Evolutionary conservation across 1,284 basidiomycete genomes (phyloP).

Genomic region (Phaffia rhodozyma): DNA sequence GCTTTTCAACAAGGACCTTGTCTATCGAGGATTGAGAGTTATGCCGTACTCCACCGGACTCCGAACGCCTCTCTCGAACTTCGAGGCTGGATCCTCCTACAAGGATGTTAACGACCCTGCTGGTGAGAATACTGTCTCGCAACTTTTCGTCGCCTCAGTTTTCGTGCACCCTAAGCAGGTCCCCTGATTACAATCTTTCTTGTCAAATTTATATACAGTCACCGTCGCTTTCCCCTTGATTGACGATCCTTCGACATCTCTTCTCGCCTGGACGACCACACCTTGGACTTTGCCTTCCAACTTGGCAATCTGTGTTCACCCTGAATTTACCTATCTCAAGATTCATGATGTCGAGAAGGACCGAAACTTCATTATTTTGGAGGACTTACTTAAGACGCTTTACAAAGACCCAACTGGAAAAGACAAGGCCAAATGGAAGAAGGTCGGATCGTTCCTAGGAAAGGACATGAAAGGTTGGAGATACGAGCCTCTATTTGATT

Average conservation of each 20-base stretch:
- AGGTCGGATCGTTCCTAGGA: conserved; percentile 73
- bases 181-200: not conserved
- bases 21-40: conserved; percentile 86
- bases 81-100: conserved; percentile 90
- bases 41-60: conserved; percentile 99
- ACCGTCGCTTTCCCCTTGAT: conserved; percentile 87
- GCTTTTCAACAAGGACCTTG: conserved; percentile 82
- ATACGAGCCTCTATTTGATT: conserved; percentile 92
- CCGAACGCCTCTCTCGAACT: conserved; percentile 94
- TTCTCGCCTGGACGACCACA: conserved; percentile 98
- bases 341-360: conserved; percentile 84
- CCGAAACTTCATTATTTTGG: conserved; percentile 86
- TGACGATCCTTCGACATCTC: conserved; percentile 78
- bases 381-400: conserved; percentile 71
- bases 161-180: not conserved
- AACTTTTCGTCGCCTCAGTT: not conserved
- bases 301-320: conserved; percentile 88
- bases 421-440: conserved; percentile 48
- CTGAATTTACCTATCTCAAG: conserved; percentile 92
- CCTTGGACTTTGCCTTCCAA: conserved; percentile 98
- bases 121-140: conserved; percentile 39
- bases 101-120: conserved; percentile 92
- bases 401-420: conserved; percentile 73
- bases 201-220: conserved; percentile 36
- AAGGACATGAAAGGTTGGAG: conserved; percentile 91